phyloP scores from a whole-genome alignment of 2,329 filamentous ascomycete species.

The Zelopaecilomyces penicillatus region DNA sequence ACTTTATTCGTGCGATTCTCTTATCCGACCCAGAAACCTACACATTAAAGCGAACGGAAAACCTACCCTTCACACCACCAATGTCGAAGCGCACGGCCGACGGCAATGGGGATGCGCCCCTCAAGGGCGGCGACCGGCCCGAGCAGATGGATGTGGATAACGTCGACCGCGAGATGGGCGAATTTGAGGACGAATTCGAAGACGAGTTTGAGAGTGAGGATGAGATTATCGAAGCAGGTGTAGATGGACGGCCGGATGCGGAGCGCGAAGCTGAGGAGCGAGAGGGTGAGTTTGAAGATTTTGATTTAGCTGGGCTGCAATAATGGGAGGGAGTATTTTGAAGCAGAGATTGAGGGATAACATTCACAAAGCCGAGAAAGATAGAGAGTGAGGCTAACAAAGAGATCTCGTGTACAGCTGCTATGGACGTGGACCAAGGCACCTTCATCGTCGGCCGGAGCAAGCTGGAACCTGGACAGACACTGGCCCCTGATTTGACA shows the following conservation, averaged over 20 bases:
- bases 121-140: conserved; percentile 54
- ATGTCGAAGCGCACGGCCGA: conserved; percentile 57
- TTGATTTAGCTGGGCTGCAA: no score
- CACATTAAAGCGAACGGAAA: no score
- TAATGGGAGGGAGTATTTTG: no score
- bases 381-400: conserved; percentile 6
- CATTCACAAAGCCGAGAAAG: background rate
- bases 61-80: no score
- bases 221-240: conserved; percentile 88
- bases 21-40: no score
- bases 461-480: conserved; percentile 84
- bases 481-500: conserved; percentile 81
- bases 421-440: conserved; percentile 88
- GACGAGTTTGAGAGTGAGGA: conserved; percentile 84
- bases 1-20: no score
- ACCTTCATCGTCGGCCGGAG: conserved; percentile 94
- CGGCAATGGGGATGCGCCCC: conserved; percentile 35
- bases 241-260: conserved; percentile 84
- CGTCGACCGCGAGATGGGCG: conserved; percentile 53
- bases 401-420: conserved; percentile 37
- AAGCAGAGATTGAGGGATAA: no score
- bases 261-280: conserved; percentile 87
- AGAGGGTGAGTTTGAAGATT: conserved; percentile 36
- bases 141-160: conserved; percentile 60
- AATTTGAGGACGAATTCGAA: conserved; percentile 94